Evolutionary conservation across 139 green algal species (phyloP), one percentile per base, ranked within the genome.

Genomic region (Micractinium sp.): DNA sequence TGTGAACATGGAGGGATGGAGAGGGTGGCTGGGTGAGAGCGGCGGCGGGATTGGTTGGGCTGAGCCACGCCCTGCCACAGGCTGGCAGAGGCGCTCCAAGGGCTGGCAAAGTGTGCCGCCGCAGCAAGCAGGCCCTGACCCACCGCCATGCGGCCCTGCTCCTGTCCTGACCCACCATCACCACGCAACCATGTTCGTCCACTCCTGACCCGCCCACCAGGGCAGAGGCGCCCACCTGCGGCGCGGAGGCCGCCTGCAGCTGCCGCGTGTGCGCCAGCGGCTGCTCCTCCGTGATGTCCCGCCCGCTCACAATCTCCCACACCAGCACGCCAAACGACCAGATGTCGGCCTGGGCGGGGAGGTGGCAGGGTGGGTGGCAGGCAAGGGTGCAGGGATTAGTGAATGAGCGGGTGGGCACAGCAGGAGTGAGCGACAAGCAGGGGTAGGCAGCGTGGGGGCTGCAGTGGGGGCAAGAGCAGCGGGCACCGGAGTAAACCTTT

Each of bases 261-360:
- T 56, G 75, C 3, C 36, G 74, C 5, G 35, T 73, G 9, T 82
- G 22, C 15, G 92, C 91, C 31, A 96, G 89, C 0, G 94, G 92
- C 89, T 95, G 91, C 66, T 92, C 92, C 15, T 93, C 85, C 13
- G 90, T 94, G 91, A 96, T 96, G 88, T 96, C 94, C 19, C 80
- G 41, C 19, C 86, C 87, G 33, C 81, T 96, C 29, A 93, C 90
- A 25, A 97, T 71, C 90, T 97, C 95, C 94, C 94, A 97, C 2
- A 95, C 85, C 20, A 97, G 86, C 20, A 97, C 87, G 47, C 94
- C 95, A 66, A 93, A 95, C 82, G 89, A 94, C 94, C 94, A 97
- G 22, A 97, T 94, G 89, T 97, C 95, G 33, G 89, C 91, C 91
- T 89, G 77, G 3, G 47, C 33, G 39, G 77, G 9, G 1, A 35